phyloP scores from a whole-genome alignment of 352 stramenopile species.

The Phytophthora tentaculata region DNA sequence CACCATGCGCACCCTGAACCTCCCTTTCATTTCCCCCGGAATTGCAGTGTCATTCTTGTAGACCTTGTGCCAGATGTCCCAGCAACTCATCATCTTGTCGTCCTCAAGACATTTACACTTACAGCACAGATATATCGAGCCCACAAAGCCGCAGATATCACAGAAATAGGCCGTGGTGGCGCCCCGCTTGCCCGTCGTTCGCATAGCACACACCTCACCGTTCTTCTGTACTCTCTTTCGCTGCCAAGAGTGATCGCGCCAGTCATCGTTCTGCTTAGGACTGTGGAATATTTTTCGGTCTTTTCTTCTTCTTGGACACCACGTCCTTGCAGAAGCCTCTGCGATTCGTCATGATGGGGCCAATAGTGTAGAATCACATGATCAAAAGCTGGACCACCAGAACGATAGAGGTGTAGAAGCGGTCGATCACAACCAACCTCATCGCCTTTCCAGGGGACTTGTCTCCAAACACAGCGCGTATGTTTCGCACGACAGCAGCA shows the following conservation, averaged over 20 bases:
- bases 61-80: not conserved
- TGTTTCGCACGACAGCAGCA: too few relatives aligned
- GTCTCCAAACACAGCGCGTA: too few relatives aligned
- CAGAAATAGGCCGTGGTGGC: not conserved
- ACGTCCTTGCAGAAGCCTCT: conserved; percentile 7
- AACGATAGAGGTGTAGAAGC: too few relatives aligned
- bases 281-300: conserved; percentile 8
- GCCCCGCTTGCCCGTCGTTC: not conserved
- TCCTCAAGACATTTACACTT: not conserved
- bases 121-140: not conserved
- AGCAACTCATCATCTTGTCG: not conserved
- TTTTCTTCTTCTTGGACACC: too few relatives aligned
- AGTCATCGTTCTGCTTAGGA: not conserved
- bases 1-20: not conserved
- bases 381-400: too few relatives aligned
- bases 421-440: too few relatives aligned
- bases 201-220: not conserved
- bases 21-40: not conserved
- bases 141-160: too few relatives aligned
- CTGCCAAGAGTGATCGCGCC: not conserved
- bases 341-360: too few relatives aligned
- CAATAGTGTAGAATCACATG: too few relatives aligned
- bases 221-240: not conserved
- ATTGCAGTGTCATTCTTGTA: not conserved
- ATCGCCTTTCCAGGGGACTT: too few relatives aligned